Base-by-base conservation (phyloP, 805 yeast genomes). In the Candida boidinii region DNA sequence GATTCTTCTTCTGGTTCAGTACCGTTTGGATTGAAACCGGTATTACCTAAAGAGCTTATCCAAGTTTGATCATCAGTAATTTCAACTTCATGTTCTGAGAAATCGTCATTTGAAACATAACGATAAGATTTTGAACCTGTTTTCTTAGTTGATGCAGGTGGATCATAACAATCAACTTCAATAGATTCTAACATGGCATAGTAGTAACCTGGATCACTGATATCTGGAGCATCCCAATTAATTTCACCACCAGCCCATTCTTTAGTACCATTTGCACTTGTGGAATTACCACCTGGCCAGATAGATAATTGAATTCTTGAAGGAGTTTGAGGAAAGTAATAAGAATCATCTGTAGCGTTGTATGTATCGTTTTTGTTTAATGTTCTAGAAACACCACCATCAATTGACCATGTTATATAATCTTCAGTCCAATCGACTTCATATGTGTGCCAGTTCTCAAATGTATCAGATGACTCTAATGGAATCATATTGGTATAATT, bases 191-290 rank as follows among this genome's bases (percentile, higher is more conserved):
- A 47, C 37, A 70, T 66, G 18, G 82, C 77, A 53, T 76, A 85
- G 62, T 73, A 79, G 63, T 87, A 88, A n/a, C 96, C 96, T 32
- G 78, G 72, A 36, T 80, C 63, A 39, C 64, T 48, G 37, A 87
- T 71, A 56, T 86, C 96, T 3, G 65, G 53, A 11, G 88, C 70
- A 54, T 79, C 58, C 96, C 96, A 88, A 62, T 84, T 66, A 39
- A 88, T 75, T 19, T 42, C 64, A 60, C 96, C 96, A 60, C 95
- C 95, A 23, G 95, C 83, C 88, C 88, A 87, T 36, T 67, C 80
- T 39, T 72, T 65, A 11, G 87, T 79, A 64, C 88, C 88, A 18
- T 48, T 42, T 16, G 70, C 72, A 47, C 67, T 69, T 20, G 64
- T 47, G 8, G 68, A 41, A 39, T 59, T 66, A 55, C 87, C 88